Evolutionary conservation across 1,139 yeast genomes (phyloP), one percentile per base, ranked within the genome.

Genomic region (Nakaseomyces glabratus): DNA sequence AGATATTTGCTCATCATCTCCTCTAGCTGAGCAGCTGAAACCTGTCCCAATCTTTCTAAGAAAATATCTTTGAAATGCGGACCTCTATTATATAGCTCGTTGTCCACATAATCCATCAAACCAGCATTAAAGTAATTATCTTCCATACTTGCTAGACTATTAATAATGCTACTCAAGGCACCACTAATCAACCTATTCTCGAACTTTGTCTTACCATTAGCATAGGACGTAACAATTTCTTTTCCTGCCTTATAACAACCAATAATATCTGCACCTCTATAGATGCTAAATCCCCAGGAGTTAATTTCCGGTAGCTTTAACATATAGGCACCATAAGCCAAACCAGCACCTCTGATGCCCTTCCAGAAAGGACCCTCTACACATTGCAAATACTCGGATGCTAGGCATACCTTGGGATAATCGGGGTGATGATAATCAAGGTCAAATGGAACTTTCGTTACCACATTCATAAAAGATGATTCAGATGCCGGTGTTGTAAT

Each of bases 341-440:
- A 66, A 1, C 99, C 99, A 1, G 88, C 73, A 24, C 99, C 99
- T 60, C 99, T 73, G 25, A 93, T 82, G 34, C 93, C 95, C 52
- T 86, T 73, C 97, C 98, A 90, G 46, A 90, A 79, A 24, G 98
- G 97, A 1, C 99, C 99, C 58, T 93, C 99, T 16, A 85, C 85
- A 19, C 88, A 82, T 46, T 79, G 80, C 41, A 93, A 65, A 51
- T 78, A 82, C 39, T 82, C 88, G 8, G 81, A 69, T 6, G 90
- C 85, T 14, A 90, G 67, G 0, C 79, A 70, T 31, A 90, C 68
- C 18, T 78, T 77, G 35, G 82, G 76, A 25, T 77, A 65, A 48
- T 88, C 96, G 11, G 71, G 69, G 38, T 80, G 69, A 19, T 67
- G 57, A 50, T 78, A 84, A 43, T 76, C 74, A 8, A 71, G 63